Percentiles rank a stretch among this genome's conserved stretches.
phyloP scores from a whole-genome alignment of 176 grass and related monocot species.

The Phoenix roebelenii region DNA sequence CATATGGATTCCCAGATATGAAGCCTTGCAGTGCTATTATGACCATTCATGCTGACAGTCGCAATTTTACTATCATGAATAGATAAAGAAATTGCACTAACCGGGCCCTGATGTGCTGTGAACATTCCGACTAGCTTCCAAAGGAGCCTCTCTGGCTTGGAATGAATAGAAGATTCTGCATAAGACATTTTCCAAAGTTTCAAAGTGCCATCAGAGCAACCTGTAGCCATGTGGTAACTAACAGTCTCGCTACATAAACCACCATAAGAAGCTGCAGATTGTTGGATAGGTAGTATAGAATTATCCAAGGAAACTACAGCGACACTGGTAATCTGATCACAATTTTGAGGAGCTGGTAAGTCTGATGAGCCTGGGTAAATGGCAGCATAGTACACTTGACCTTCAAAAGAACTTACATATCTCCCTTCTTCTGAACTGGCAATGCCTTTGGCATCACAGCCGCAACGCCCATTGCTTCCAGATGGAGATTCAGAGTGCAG shows the following conservation, averaged over 20 bases:
- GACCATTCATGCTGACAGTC: conserved; percentile 40
- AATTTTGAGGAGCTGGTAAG: conserved; percentile 37
- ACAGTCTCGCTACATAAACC: conserved; percentile 10
- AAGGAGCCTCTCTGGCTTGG: conserved; percentile 28
- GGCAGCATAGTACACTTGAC: conserved; percentile 38
- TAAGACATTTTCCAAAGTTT: conserved; percentile 68
- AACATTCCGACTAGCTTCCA: conserved; percentile 77
- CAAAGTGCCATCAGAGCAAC: conserved; percentile 56
- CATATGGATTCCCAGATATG: conserved; percentile 81
- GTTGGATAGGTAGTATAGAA: conserved; percentile 40
- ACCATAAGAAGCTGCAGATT: conserved; percentile 33
- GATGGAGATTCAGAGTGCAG: conserved; percentile 37
- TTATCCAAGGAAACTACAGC: conserved; percentile 35
- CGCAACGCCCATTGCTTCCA: conserved; percentile 26
- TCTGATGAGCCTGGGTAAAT: conserved; percentile 45
- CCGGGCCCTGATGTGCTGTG: conserved; percentile 43
- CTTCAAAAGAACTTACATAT: conserved; percentile 34
- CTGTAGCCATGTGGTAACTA: conserved; percentile 78
- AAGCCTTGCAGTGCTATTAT: conserved; percentile 32
- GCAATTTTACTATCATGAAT: conserved; percentile 62
- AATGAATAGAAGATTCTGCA: conserved; percentile 26
- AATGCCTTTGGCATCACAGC: conserved; percentile 27
- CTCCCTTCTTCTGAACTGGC: conserved; percentile 32
- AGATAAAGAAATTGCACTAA: conserved; percentile 51
- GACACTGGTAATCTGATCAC: conserved; percentile 47